Base-by-base conservation (phyloP, 148 eudicot species). In the Polygonum aviculare region DNA sequence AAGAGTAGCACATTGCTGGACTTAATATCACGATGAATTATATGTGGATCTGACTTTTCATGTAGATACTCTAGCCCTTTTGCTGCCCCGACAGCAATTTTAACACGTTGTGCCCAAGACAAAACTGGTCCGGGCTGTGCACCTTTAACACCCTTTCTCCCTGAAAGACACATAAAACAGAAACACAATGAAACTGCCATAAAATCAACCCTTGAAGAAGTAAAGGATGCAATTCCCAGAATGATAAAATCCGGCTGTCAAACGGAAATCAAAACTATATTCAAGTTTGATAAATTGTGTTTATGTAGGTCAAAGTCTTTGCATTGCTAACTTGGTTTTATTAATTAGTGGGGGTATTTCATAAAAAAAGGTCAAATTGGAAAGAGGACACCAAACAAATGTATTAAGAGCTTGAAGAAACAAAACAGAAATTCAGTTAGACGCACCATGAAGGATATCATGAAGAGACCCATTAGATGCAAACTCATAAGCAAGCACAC, bases 1-100 rank as follows among this genome's bases (percentile, higher is more conserved):
- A 78, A 78, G 21, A 78, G 69, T n/a, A 78, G 73, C 22, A 78
- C 80, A 40, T 78, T 78, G 80, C 80, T 78, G 35, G 80, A 78
- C 59, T 73, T 78, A 11, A 78, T 73, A 71, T 78, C 80, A n/a
- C 80, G 49, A 33, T 78, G 80, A 18, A 78, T 45, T 15, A 78
- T 72, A 35, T 73, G 48, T 38, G 80, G 75, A 6, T 78, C 36
- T 48, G 52, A 69, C 62, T 71, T 78, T 59, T 78, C 80, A 71
- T 78, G 80, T 57, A 78, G 21, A 44, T 78, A 78, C 48, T 78
- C 80, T 7, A 78, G 73, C 40, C 80, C 80, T 41, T 62, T 78
- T 21, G 80, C 80, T 19, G 75, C 80, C 8, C 59, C 80, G 5
- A 70, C 74, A 36, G 80, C 80, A 40, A 78, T 72, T 41, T 55